Conservation (phyloP, 1,139 yeast species). For the Sugiyamaella xylanicola region DNA sequence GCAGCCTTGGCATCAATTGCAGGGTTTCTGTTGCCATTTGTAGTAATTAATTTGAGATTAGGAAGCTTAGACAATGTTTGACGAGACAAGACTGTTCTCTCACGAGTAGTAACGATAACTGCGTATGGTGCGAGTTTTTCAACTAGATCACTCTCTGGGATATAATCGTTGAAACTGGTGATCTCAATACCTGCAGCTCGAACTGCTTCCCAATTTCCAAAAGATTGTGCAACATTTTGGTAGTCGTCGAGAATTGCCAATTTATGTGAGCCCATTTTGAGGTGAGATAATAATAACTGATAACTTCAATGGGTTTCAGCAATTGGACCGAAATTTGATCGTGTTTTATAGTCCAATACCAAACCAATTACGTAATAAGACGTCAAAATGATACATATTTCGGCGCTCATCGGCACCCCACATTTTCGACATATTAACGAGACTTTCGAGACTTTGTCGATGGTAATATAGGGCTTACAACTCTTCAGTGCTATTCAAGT, state of each 20-base stretch:
- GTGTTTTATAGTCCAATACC: background rate
- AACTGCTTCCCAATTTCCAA: slow-evolving; percentile 27
- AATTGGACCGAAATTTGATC: background rate
- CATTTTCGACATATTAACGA: too few relatives aligned
- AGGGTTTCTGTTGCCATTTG: slow-evolving; percentile 29
- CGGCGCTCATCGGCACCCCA: too few relatives aligned
- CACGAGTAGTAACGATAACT: slow-evolving; percentile 29
- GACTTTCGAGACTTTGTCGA: too few relatives aligned
- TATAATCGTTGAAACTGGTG: slow-evolving; percentile 26
- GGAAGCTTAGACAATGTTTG: slow-evolving; percentile 26
- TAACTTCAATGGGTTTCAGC: background rate
- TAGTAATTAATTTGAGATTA: slow-evolving; percentile 29
- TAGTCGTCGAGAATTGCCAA: slow-evolving; percentile 32
- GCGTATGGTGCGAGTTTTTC: slow-evolving; percentile 25
- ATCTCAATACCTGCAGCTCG: slow-evolving; percentile 22
- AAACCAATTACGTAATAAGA: slow-evolving; percentile 4
- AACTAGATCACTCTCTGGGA: slow-evolving; percentile 20
- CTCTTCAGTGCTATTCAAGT: too few relatives aligned
- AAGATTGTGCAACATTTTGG: slow-evolving; percentile 25
- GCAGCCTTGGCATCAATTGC: slow-evolving; percentile 28
- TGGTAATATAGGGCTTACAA: too few relatives aligned
- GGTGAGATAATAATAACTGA: background rate
- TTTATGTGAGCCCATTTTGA: slow-evolving; percentile 7
- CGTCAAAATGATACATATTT: slow-evolving; percentile 1
- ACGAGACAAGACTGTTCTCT: slow-evolving; percentile 28